Evolutionary conservation across 2,329 filamentous ascomycete genomes (phyloP).

Genomic region (Dactylellina haptotyla): DNA sequence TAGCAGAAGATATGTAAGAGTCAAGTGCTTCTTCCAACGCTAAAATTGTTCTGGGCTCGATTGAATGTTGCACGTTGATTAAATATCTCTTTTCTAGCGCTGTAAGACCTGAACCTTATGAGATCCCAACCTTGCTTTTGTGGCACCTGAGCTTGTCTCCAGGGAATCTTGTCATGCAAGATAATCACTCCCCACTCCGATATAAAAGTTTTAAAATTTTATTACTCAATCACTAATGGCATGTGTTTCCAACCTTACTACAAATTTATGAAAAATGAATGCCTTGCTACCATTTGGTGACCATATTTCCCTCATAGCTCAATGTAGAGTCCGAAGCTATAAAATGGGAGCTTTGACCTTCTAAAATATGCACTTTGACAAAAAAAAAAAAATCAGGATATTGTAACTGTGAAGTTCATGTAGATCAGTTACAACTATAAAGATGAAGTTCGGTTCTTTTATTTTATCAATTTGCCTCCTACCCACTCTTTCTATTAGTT

Average conservation of each 20-base stretch:
- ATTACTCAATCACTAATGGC: neutral
- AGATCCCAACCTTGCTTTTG: conserved; percentile 1
- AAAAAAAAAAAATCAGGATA: too few species aligned
- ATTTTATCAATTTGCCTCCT: conserved; percentile 17
- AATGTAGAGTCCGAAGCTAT: too few species aligned
- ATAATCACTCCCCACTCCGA: neutral
- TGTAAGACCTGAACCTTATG: neutral
- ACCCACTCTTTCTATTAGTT: conserved; percentile 9
- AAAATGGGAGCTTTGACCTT: too few species aligned
- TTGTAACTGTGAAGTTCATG: too few species aligned
- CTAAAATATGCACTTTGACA: too few species aligned
- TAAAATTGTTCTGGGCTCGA: too few species aligned
- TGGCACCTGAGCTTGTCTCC: neutral
- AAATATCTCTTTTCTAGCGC: neutral
- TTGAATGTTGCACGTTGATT: neutral
- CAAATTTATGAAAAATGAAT: neutral
- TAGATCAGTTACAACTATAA: neutral
- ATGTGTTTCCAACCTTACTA: neutral
- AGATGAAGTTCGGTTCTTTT: conserved; percentile 10
- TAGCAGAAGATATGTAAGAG: too few species aligned
- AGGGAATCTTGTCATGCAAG: neutral
- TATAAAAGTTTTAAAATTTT: neutral
- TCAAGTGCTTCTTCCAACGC: too few species aligned
- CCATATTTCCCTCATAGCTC: too few species aligned
- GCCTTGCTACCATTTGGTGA: too few species aligned